Conservation (phyloP, 345 rosid genomes). For the Atalantia buxifolia region DNA sequence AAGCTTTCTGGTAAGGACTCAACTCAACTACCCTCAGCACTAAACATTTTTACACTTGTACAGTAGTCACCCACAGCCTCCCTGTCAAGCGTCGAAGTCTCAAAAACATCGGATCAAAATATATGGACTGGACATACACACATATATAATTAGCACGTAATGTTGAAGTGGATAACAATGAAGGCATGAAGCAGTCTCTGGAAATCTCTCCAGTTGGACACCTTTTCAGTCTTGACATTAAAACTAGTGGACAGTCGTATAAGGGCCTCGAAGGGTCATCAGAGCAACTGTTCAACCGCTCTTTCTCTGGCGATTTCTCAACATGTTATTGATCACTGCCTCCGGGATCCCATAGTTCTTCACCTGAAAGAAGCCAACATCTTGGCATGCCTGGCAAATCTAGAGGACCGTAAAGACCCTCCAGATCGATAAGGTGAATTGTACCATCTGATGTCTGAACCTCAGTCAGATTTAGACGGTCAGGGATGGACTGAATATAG, state of each 20-base stretch:
- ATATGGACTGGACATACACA: not conserved
- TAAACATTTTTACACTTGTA: no score
- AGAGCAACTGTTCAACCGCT: conserved; percentile 64
- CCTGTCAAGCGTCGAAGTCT: conserved; percentile 12
- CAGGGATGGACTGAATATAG: conserved; percentile 47
- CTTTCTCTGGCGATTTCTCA: conserved; percentile 49
- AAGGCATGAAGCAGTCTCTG: conserved; percentile 33
- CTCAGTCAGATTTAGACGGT: conserved; percentile 60
- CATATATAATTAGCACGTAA: conserved; percentile 21
- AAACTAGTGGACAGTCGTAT: conserved; percentile 74
- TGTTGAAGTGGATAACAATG: conserved; percentile 74
- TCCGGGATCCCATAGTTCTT: conserved; percentile 63
- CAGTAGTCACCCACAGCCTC: no score
- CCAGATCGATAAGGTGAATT: conserved; percentile 66
- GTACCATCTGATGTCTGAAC: conserved; percentile 31
- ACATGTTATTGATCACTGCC: conserved; percentile 26
- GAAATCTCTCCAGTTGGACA: conserved; percentile 82
- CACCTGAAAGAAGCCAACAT: conserved; percentile 60
- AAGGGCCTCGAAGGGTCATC: conserved; percentile 50
- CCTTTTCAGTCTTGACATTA: conserved; percentile 60
- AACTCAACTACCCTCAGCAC: no score
- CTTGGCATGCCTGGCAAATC: conserved; percentile 51
- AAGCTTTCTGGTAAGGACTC: no score
- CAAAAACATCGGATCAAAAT: not conserved
- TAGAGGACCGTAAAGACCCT: conserved; percentile 45